Evolutionary conservation across 2,329 filamentous ascomycete genomes (phyloP), one percentile per base, ranked within the genome.

Genomic region (Aspergillus intermedius): DNA sequence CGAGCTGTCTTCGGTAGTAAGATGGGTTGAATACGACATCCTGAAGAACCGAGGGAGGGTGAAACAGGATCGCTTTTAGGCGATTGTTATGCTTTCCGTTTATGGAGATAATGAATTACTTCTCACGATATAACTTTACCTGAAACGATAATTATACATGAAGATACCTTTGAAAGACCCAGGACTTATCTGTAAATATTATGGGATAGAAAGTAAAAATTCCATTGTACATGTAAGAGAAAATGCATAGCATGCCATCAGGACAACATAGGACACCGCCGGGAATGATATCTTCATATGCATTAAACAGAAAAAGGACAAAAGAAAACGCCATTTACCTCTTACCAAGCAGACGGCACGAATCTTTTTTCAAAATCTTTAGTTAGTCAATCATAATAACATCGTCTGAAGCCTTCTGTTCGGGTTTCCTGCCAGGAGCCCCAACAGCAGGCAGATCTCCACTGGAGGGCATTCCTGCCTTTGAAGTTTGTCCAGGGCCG

Each of bases 1-100:
- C 0, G 77, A 83, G 46, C 80, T 82, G 54, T 82, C 83, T 3
- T 80, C 84, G 25, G 10, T 30, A 5, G 87, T 83, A 5, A 78
- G 84, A 53, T 97, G 93, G 91, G 77, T 91, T 1, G 93, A 97
- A 72, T 97, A 91, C 72, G 86, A 87, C 67, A 68, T 88, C 40
- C 77, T 81, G 22, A 78, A 74, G 44, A 75, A 78, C 48, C 67
- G 72, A 53, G 87, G 86, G 1, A 78, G 66, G 60, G 65, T 87
- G 9, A 81, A 77, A 64, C 84, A 88, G 65, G 80, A 80, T 56
- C 71, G 77, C 37, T 81, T 83, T 54, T 85, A 56, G 49, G 22
- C 19, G 41, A 42, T 40, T 37, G 32, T 13, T 15, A 8, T 8
- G 13, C 34, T n/a, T 37, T 37, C 12, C 13, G 8, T 19, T 40